phyloP scores from a whole-genome alignment of 495 filamentous ascomycete species.

The Echria macrotheca region DNA sequence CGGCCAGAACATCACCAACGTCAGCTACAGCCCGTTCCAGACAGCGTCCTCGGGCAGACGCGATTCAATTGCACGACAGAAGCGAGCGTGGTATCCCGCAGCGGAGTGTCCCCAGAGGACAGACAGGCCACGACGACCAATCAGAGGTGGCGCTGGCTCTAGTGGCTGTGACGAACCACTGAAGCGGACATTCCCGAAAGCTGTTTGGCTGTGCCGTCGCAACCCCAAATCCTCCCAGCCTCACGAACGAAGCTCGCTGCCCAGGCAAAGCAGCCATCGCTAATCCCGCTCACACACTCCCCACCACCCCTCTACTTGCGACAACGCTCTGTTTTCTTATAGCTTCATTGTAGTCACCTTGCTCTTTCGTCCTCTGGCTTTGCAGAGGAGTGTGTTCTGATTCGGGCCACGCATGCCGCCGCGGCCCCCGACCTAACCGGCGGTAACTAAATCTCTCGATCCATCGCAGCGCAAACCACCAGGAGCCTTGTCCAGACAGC shows the following conservation, averaged over 20 bases:
- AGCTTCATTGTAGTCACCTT: no score
- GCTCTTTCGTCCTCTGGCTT: no score
- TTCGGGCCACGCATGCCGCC: no score
- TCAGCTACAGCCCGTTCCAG: background rate
- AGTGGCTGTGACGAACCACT: constrained; percentile 11
- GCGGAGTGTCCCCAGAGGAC: background rate
- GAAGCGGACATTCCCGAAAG: constrained; percentile 9
- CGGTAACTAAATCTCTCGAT: constrained; percentile 7
- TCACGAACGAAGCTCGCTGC: constrained; percentile 10
- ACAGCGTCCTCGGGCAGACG: background rate
- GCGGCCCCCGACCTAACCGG: constrained; percentile 1
- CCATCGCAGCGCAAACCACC: background rate
- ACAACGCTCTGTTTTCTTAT: constrained; percentile 1
- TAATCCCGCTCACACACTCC: background rate
- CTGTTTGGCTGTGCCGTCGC: constrained; percentile 7
- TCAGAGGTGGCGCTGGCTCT: background rate
- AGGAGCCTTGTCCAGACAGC: no score
- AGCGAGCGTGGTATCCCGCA: no score
- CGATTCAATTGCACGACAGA: constrained; percentile 5
- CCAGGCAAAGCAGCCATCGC: constrained; percentile 2
- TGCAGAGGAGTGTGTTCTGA: no score
- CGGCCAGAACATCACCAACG: no score
- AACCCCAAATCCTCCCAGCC: constrained; percentile 8
- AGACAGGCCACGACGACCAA: constrained; percentile 2
- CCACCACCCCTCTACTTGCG: background rate